Evolutionary conservation across 306 rosid genomes (phyloP).

Genomic region (Cucurbita argyrosperma): DNA sequence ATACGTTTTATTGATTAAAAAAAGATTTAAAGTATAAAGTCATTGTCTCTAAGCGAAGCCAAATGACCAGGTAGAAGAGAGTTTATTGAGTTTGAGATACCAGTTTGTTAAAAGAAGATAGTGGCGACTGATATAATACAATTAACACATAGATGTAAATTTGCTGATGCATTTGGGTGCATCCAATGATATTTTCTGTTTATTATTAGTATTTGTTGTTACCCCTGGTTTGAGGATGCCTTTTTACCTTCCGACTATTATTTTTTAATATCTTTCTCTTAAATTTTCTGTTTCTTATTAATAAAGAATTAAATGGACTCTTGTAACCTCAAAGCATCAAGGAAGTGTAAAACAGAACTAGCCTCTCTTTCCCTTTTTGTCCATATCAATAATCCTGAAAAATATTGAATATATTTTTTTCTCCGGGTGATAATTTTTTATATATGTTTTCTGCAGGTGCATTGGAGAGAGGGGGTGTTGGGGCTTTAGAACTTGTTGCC

Average conservation of each 20-base stretch:
- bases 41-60: not conserved
- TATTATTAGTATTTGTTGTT: not conserved
- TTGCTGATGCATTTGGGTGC: not conserved
- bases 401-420: not conserved
- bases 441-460: slow-evolving; percentile 37
- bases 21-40: not conserved
- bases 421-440: not conserved
- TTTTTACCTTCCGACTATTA: not conserved
- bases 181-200: not conserved
- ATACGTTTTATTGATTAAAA: not conserved
- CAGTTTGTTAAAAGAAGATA: not conserved
- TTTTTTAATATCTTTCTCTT: not conserved
- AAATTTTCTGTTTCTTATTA: not conserved
- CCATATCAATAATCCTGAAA: not conserved
- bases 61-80: not conserved
- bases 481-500: slow-evolving; percentile 99
- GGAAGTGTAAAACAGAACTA: not conserved
- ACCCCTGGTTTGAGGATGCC: not conserved
- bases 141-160: not conserved
- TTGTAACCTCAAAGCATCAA: not conserved
- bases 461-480: slow-evolving; percentile 93
- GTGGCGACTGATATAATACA: not conserved
- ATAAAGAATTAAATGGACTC: not conserved
- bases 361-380: not conserved
- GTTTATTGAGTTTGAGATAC: not conserved